A percentile compares a stretch with the other conserved stretches of the same genome.
Evolutionary conservation across 2,329 filamentous ascomycete species (phyloP).

Genomic region (Colletotrichum paranaense): DNA sequence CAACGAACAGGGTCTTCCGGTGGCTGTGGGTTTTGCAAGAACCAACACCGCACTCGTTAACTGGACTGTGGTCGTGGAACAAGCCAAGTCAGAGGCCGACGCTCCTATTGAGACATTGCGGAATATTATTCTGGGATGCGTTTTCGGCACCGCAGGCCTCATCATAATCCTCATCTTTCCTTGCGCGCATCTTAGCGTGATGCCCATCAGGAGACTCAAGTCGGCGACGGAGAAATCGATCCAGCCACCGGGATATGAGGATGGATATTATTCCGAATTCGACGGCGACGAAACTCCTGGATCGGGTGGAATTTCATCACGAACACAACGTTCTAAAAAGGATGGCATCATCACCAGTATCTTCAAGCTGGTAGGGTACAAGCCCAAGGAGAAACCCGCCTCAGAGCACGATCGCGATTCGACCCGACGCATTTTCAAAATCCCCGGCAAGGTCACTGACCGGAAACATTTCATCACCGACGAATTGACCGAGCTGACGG

Average conservation of each 20-base stretch:
- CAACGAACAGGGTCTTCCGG: slow-evolving; percentile 77
- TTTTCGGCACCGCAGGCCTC: slow-evolving; percentile 83
- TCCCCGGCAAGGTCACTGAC: slow-evolving; percentile 84
- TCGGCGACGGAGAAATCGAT: slow-evolving; percentile 80
- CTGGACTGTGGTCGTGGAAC: slow-evolving; percentile 87
- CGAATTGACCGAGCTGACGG: slow-evolving; percentile 84
- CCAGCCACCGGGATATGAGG: slow-evolving; percentile 70
- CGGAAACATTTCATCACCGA: slow-evolving; percentile 82
- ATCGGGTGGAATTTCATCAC: slow-evolving; percentile 48
- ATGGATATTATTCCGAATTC: slow-evolving; percentile 53
- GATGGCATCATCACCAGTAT: slow-evolving; percentile 37
- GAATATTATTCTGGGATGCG: slow-evolving; percentile 83
- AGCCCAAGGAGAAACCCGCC: slow-evolving; percentile 36
- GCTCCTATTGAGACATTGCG: slow-evolving; percentile 79
- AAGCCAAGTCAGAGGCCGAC: slow-evolving; percentile 79
- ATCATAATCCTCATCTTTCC: slow-evolving; percentile 80
- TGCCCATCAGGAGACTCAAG: slow-evolving; percentile 82
- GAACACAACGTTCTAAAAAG: slow-evolving; percentile 57
- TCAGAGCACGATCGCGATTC: slow-evolving; percentile 51
- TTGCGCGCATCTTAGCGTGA: slow-evolving; percentile 83
- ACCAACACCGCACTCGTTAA: slow-evolving; percentile 76
- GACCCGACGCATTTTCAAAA: slow-evolving; percentile 75
- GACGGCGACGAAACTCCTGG: slow-evolving; percentile 58
- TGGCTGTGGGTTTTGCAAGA: slow-evolving; percentile 85
- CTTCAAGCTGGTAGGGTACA: slow-evolving; percentile 37